Conservation (phyloP, 805 yeast genomes). For the Yarrowia bubula region DNA sequence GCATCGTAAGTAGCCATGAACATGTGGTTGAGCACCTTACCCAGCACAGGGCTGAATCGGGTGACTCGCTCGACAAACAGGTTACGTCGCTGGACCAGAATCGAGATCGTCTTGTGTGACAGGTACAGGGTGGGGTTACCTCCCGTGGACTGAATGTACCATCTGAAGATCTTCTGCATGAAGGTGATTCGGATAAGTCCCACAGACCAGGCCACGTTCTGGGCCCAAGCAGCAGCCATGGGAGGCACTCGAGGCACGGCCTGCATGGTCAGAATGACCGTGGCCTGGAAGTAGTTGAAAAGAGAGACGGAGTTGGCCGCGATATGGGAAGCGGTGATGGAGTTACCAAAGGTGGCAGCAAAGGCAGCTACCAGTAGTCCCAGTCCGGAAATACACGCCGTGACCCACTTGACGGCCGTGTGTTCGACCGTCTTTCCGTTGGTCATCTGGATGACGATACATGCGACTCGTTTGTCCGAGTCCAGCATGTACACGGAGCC, state of each 20-base stretch:
- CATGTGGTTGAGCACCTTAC: slow-evolving; percentile 14
- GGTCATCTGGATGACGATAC: slow-evolving; percentile 70
- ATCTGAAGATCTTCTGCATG: slow-evolving; percentile 79
- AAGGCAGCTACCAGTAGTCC: slow-evolving; percentile 82
- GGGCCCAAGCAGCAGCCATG: slow-evolving; percentile 97
- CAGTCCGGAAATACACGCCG: slow-evolving; percentile 84
- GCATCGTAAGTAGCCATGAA: slow-evolving; percentile 1
- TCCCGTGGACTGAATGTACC: slow-evolving; percentile 96
- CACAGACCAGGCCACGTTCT: slow-evolving; percentile 94
- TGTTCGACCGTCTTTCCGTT: slow-evolving; percentile 82
- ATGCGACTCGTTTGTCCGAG: slow-evolving; percentile 48
- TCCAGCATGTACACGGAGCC: slow-evolving; percentile 44
- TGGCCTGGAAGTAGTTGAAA: slow-evolving; percentile 88
- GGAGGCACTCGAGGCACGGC: slow-evolving; percentile 92
- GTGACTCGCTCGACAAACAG: slow-evolving; percentile 3
- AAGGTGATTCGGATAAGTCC: slow-evolving; percentile 77
- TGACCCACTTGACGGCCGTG: slow-evolving; percentile 85
- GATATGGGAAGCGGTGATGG: slow-evolving; percentile 91
- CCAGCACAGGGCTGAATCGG: slow-evolving; percentile 8
- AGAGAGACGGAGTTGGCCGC: slow-evolving; percentile 94
- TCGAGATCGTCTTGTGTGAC: slow-evolving; percentile 55
- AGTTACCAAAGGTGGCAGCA: slow-evolving; percentile 78
- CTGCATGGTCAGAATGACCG: slow-evolving; percentile 93
- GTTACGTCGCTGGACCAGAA: slow-evolving; percentile 59
- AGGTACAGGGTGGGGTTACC: slow-evolving; percentile 74